Evolutionary conservation across 192 early-diverging fungal species (phyloP).

Genomic region (Coemansia reversa): DNA sequence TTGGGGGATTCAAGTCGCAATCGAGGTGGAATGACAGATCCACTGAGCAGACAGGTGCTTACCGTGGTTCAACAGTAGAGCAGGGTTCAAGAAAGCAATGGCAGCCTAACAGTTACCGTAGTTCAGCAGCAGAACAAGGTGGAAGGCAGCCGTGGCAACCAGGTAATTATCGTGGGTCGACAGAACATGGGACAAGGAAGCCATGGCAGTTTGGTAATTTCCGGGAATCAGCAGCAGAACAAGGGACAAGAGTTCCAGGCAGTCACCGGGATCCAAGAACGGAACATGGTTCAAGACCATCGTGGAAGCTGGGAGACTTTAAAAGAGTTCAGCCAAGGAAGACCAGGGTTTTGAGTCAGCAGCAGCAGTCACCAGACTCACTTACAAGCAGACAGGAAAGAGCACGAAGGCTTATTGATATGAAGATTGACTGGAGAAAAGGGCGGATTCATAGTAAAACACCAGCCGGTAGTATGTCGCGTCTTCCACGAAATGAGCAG

Average conservation of each 20-base stretch:
- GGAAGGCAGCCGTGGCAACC: neutral
- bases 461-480: neutral
- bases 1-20: too few species aligned
- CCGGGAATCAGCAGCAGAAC: neutral
- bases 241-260: neutral
- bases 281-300: too few species aligned
- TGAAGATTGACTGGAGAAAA: neutral
- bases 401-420: neutral
- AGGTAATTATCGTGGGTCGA: neutral
- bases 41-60: too few species aligned
- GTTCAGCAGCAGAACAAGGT: too few species aligned
- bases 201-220: neutral
- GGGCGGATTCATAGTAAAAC: too few species aligned
- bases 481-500: slow-evolving; percentile 37
- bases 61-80: neutral
- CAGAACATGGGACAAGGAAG: neutral
- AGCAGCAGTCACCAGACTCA: too few species aligned
- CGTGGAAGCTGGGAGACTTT: too few species aligned
- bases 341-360: too few species aligned
- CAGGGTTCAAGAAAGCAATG: neutral
- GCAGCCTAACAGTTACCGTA: too few species aligned
- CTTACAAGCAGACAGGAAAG: slow-evolving; percentile 8
- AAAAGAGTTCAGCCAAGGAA: too few species aligned
- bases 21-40: too few species aligned
- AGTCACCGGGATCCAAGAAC: too few species aligned